Base-by-base conservation (phyloP, 2,329 filamentous ascomycete genomes). In the Thelonectria discophora region DNA sequence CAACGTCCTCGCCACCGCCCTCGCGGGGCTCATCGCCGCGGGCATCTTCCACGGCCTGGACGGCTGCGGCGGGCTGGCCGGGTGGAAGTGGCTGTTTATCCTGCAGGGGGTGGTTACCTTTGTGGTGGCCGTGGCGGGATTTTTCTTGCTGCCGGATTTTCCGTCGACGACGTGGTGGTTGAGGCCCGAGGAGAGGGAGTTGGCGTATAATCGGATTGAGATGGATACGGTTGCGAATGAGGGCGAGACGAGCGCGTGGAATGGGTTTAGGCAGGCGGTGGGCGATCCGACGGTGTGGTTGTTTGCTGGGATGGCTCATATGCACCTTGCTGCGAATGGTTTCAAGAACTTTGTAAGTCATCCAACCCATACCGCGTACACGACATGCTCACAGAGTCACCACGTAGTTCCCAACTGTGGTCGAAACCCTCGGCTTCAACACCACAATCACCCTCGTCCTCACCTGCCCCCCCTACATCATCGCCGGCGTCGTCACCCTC, bases 131-230 rank as follows among this genome's bases (percentile, higher is more conserved):
- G 60, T 88, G 3, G 69, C 81, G 1, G 87, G 87, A 0, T 93
- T 90, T 76, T 94, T 87, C 80, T 81, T 88, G 64, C 86, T 96
- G 1, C 84, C 91, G 67, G 92, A 97, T 70, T 96, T 93, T 68
- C 93, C 93, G 0, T 91, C 93, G 65, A 87, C 90, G 20, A 91
- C 92, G 0, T 84, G 69, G 0, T 97, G 96, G 73, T 82, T 97
- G 18, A 88, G 86, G 0, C 84, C 87, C 8, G 84, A 87, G 32
- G 92, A 97, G 69, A 85, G 90, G 2, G 84, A 83, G 1, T 88
- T 92, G 48, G 90, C 95, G 0, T 79, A 93, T 95, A 94, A 74
- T 11, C 76, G 82, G 11, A 74, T 79, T 0, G 74, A 82, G 1
- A 75, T 78, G 0, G 82, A 85, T 65, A 78, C 77, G 0, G 81